phyloP scores from a whole-genome alignment of 2,329 filamentous ascomycete genomes.

The Pseudogymnoascus sp. region DNA sequence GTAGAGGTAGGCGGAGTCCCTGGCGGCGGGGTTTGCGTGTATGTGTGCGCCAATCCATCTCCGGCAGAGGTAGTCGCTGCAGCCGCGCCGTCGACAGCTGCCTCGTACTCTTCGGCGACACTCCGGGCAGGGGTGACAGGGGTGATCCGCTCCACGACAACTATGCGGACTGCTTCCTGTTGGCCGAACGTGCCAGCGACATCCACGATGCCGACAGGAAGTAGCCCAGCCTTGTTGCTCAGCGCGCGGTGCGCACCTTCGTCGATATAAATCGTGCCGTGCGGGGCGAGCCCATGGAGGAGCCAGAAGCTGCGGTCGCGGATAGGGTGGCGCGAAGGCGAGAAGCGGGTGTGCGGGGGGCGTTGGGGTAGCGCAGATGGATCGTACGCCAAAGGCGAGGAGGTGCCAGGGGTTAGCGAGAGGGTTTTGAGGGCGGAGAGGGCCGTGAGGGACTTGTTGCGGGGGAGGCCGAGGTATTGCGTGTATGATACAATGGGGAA shows the following conservation, averaged over 20 bases:
- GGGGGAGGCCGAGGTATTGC: slow-evolving; percentile 46
- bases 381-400: slow-evolving; percentile 17
- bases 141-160: slow-evolving; percentile 59
- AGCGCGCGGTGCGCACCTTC: slow-evolving; percentile 77
- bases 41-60: not conserved
- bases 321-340: slow-evolving; percentile 76
- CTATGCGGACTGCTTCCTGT: slow-evolving; percentile 82
- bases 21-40: not conserved
- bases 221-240: slow-evolving; percentile 72
- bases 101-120: slow-evolving; percentile 17
- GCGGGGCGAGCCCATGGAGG: slow-evolving; percentile 80
- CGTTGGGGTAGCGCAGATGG: slow-evolving; percentile 25
- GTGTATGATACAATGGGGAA: slow-evolving; percentile 76
- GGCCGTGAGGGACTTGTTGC: slow-evolving; percentile 25
- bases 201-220: slow-evolving; percentile 84
- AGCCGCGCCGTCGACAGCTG: slow-evolving; percentile 8
- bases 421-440: slow-evolving; percentile 17
- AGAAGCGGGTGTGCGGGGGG: slow-evolving; percentile 86
- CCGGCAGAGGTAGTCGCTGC: not conserved
- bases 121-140: slow-evolving; percentile 15
- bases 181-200: slow-evolving; percentile 84
- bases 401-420: slow-evolving; percentile 1
- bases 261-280: slow-evolving; percentile 90
- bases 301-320: slow-evolving; percentile 97
- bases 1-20: slow-evolving; percentile 12